These are phyloP conservation scores for Ceratobasidium sp. DNA, from an alignment of 1,284 basidiomycete genomes.

Conservation along the genomic window DNA sequence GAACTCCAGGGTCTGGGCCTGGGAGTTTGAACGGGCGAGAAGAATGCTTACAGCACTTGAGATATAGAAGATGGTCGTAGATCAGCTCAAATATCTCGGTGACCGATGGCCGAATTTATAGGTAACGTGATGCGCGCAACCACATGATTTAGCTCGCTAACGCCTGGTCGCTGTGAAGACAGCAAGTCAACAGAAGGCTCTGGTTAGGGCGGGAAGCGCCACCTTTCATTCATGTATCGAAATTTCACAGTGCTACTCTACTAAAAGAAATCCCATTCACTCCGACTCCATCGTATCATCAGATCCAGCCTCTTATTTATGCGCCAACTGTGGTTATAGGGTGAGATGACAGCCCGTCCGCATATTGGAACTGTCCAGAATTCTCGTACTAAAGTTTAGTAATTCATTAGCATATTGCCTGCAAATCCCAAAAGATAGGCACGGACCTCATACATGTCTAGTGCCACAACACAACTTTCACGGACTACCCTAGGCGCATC, in stretches of 20 bases:
- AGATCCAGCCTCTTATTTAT: neutral
- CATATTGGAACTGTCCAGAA: conserved; percentile 88
- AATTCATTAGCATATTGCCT: neutral
- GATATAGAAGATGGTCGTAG: neutral
- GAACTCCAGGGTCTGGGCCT: neutral
- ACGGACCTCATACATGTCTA: conserved; percentile 95
- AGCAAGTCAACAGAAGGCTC: too few species aligned
- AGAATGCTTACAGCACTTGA: too few species aligned
- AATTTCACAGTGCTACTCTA: too few species aligned
- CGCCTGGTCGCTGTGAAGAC: too few species aligned
- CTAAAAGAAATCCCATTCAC: too few species aligned
- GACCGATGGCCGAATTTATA: neutral
- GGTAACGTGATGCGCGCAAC: neutral
- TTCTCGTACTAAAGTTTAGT: conserved; percentile 75
- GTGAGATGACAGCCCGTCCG: conserved; percentile 56
- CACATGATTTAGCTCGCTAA: too few species aligned
- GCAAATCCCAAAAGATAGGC: neutral
- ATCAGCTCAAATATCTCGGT: neutral
- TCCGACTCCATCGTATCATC: neutral
- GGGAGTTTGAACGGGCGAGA: neutral
- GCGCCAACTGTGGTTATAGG: conserved; percentile 19
- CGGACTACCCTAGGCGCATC: conserved; percentile 90
- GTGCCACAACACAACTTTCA: conserved; percentile 95
- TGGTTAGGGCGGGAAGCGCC: too few species aligned
- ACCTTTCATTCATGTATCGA: too few species aligned